Conservation (phyloP, 352 stramenopile genomes). For the Elongisporangium prolatum region DNA sequence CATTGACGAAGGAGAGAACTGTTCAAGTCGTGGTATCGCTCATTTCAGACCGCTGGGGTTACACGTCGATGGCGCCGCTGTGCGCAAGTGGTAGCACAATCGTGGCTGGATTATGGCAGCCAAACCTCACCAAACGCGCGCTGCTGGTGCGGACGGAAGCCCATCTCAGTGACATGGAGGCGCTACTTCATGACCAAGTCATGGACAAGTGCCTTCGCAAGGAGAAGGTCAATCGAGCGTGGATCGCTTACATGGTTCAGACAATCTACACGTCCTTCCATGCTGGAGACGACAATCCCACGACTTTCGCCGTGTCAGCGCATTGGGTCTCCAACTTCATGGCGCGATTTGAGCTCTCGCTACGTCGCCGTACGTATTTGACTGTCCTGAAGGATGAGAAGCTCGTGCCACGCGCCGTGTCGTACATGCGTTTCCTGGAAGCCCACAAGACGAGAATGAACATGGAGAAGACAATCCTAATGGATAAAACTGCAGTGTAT, state of each 20-base stretch:
- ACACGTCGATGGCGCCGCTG: slow-evolving; percentile 11
- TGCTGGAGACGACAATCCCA: too few species aligned
- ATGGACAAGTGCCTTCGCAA: slow-evolving; percentile 7
- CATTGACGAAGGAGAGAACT: slow-evolving; percentile 7
- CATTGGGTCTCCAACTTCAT: slow-evolving; percentile 25
- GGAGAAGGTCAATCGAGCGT: slow-evolving; percentile 8
- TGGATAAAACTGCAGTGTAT: slow-evolving; percentile 25
- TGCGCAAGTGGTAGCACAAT: slow-evolving; percentile 17
- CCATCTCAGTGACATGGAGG: slow-evolving; percentile 10
- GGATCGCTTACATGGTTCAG: too few species aligned
- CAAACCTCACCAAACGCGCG: slow-evolving; percentile 7
- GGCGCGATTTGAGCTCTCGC: slow-evolving; percentile 15
- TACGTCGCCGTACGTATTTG: slow-evolving; percentile 16
- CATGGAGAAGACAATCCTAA: slow-evolving; percentile 12
- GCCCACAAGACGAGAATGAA: too few species aligned
- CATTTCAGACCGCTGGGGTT: slow-evolving; percentile 12
- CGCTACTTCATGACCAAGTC: slow-evolving; percentile 7
- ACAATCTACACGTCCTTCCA: too few species aligned
- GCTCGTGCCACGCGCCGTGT: slow-evolving; percentile 9
- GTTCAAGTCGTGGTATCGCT: slow-evolving; percentile 7
- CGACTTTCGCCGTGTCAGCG: slow-evolving; percentile 13
- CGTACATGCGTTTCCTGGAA: slow-evolving; percentile 9
- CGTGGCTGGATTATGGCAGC: slow-evolving; percentile 13
- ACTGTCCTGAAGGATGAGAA: slow-evolving; percentile 11
- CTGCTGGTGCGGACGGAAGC: slow-evolving; percentile 11